Base-by-base conservation (phyloP, 805 yeast species). In the Spathaspora gorwiae region DNA sequence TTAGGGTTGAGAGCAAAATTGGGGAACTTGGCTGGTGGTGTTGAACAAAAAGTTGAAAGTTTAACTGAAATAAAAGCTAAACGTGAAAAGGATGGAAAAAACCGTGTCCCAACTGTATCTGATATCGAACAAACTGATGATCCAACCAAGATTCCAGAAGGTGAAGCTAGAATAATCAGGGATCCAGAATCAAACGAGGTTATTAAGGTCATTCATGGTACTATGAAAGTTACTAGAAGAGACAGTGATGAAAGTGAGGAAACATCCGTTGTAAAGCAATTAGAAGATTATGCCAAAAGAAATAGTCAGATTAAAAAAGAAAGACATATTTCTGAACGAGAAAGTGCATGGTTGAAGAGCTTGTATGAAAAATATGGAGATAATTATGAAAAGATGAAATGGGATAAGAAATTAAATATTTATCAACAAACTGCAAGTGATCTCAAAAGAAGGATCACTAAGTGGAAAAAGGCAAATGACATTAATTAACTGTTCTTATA, bases 401-500 rank as follows among this genome's bases (percentile, higher is more conserved):
- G 95, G 87, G 99, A 94, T 64, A 79, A 78, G 65, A 86, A 86
- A 63, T 73, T 90, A 50, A 92, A 92, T 63, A 78, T 83, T 2
- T 79, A 76, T 65, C 97, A 90, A 68, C 89, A 87, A 62, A 76
- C 87, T 49, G 83, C 82, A n/a, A 95, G 95, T 26, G 95, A 89
- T 56, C 68, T 92, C 54, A 84, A 76, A 65, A 80, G 79, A 63
- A 79, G 94, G 60, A 71, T 92, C 38, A 57, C 53, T 15, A 84
- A 80, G 62, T 88, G 95, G 92, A 82, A 81, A 61, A 74, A 76
- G 60, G 54, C 60, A 39, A 65, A 75, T 49, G 57, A 56, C 40
- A 60, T 71, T 24, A 42, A 37, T 27, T 53, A 57, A 47, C 9
- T 30, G 10, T 40, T 8, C 2, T 13, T 19, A 37, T 36, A 36